Evolutionary conservation across 192 early-diverging fungal genomes (phyloP).

Genomic region (Linnemannia zychae): DNA sequence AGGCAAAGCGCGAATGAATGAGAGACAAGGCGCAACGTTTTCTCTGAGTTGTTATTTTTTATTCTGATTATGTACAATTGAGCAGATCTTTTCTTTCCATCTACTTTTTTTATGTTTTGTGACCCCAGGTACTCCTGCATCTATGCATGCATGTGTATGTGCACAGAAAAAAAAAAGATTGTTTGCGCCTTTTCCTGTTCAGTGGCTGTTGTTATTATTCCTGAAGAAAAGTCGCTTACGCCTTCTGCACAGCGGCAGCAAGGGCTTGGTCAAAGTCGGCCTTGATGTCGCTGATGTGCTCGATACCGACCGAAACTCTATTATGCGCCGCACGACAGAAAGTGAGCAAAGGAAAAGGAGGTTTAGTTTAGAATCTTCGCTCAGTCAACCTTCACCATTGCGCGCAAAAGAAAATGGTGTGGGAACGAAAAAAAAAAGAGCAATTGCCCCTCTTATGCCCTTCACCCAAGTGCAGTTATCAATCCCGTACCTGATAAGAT

Average conservation of each 20-base stretch:
- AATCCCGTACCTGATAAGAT: conserved; percentile 67
- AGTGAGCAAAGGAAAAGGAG: neutral
- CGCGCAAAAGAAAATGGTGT: neutral
- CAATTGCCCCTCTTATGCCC: neutral
- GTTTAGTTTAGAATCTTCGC: neutral
- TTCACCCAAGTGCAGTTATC: neutral
- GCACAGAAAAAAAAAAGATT: neutral
- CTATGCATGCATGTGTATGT: neutral
- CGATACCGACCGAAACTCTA: conserved; percentile 88
- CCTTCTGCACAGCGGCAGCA: conserved; percentile 8
- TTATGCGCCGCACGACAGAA: neutral
- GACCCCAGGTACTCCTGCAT: neutral
- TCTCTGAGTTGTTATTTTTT: neutral
- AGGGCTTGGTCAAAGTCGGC: conserved; percentile 74
- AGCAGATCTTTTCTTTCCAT: neutral
- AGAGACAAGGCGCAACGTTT: neutral
- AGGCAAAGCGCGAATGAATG: neutral
- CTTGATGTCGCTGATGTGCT: conserved; percentile 82
- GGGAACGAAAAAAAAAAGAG: neutral
- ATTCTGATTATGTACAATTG: conserved; percentile 2
- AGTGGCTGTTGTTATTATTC: neutral
- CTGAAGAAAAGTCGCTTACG: conserved; percentile 7
- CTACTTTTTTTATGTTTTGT: neutral
- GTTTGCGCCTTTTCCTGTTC: conserved; percentile 3
- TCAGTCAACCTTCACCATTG: neutral